Evolutionary conservation across 192 early-diverging fungal genomes (phyloP).

Genomic region (Funneliformis mosseae): DNA sequence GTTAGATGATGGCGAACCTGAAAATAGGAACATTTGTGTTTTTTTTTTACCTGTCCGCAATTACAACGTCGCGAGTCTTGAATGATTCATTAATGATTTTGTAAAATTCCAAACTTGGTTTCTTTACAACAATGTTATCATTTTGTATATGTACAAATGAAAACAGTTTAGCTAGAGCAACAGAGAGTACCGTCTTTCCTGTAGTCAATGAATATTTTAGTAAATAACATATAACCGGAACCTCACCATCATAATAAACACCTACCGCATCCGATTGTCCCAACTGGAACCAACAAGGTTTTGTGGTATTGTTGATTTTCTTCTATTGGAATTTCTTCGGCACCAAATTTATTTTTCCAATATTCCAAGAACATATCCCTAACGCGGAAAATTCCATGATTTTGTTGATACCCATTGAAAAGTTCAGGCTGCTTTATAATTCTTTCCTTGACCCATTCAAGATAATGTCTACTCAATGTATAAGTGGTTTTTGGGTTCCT

Average conservation of each 20-base stretch:
- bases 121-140: conserved; percentile 74
- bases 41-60: conserved; percentile 63
- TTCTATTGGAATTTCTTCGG: conserved; percentile 5
- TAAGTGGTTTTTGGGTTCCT: conserved; percentile 24
- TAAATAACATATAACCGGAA: conserved; percentile 35
- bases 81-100: conserved; percentile 58
- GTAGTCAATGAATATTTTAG: not conserved
- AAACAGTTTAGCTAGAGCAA: conserved; percentile 60
- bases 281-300: conserved; percentile 71
- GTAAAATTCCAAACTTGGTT: conserved; percentile 57
- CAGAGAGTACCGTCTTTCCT: conserved; percentile 57
- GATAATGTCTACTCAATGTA: conserved; percentile 69
- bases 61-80: conserved; percentile 61
- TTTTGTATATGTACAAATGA: conserved; percentile 80
- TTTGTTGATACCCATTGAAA: conserved; percentile 65
- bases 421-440: conserved; percentile 61
- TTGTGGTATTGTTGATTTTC: conserved; percentile 31
- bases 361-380: conserved; percentile 78
- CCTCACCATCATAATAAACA: conserved; percentile 40
- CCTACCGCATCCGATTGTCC: conserved; percentile 79
- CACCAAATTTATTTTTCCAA: conserved; percentile 37
- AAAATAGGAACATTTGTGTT: conserved; percentile 33
- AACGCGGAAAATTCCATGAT: conserved; percentile 81
- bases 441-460: conserved; percentile 70
- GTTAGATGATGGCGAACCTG: not conserved